These are phyloP conservation scores for Mycena galopus DNA, from an alignment of 768 basidiomycete genomes.

Conservation along the genomic window DNA sequence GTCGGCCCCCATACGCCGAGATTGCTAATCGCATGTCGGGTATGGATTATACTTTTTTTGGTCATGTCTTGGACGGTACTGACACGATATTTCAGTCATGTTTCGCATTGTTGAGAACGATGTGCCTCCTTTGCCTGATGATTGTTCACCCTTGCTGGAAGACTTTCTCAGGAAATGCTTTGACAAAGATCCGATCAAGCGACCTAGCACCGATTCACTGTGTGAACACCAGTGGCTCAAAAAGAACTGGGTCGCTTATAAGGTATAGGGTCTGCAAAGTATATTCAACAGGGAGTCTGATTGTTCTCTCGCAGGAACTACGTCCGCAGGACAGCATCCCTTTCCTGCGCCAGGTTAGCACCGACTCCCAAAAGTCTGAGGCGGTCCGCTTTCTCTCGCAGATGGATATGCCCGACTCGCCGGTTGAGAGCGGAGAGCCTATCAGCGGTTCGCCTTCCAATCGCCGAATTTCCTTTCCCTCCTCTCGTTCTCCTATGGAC, in stretches of 20 bases:
- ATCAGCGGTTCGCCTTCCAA: constrained; percentile 52
- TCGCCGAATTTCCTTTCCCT: constrained; percentile 56
- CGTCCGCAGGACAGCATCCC: constrained; percentile 96
- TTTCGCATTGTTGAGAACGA: constrained; percentile 97
- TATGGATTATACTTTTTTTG: constrained; percentile 48
- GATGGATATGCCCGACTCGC: constrained; percentile 59
- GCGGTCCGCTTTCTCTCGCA: constrained; percentile 66
- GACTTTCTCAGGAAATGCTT: constrained; percentile 93
- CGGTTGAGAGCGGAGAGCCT: constrained; percentile 57
- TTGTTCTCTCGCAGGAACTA: constrained; percentile 66
- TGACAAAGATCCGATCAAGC: constrained; percentile 83
- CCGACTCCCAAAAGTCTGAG: constrained; percentile 86
- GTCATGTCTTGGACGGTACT: constrained; percentile 22
- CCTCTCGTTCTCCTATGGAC: constrained; percentile 57
- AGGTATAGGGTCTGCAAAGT: constrained; percentile 61
- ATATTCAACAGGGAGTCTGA: neutral
- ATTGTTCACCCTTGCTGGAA: constrained; percentile 78
- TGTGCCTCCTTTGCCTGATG: constrained; percentile 87
- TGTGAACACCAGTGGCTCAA: constrained; percentile 95
- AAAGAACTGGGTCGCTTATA: constrained; percentile 81
- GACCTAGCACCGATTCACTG: constrained; percentile 88
- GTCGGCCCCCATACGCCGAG: constrained; percentile 92
- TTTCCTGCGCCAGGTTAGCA: constrained; percentile 91
- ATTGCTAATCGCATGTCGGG: constrained; percentile 92
- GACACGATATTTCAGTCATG: constrained; percentile 73